Evolutionary conservation across 306 rosid genomes (phyloP), one percentile per base, ranked within the genome.

Genomic region (Carpinus fangiana): DNA sequence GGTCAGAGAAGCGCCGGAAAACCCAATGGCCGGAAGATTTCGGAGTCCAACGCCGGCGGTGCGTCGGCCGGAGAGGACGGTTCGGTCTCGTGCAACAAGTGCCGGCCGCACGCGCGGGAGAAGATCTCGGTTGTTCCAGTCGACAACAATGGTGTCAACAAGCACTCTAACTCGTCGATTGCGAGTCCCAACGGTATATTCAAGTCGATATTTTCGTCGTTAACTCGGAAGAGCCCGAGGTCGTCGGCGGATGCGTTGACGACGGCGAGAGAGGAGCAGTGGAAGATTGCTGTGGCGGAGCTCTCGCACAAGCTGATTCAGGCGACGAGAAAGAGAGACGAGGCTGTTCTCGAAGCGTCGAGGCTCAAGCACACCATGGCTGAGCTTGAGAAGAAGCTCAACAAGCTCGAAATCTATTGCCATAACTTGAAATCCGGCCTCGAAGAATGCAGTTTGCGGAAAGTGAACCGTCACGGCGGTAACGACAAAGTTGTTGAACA

Each of bases 371-470:
- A 82, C 51, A 90, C 98, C 47, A 91, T 92, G 96, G 76, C 88
- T 11, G 97, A 88, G 83, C 79, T 96, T 45, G 99, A 96, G 87
- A 93, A 91, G 81, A 96, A 96, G 71, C 97, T 96, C 72, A 91
- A 88, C 90, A 92, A 95, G 38, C 93, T 95, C 5, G 98, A 95
- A 62, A 31, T 90, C 13, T 95, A 92, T 76, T 91, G 98, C 81
- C 96, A 88, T 64, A 81, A 34, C 53, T 71, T 96, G 89, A 93
- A 93, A 36, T 86, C 96, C 0, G 96, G 91, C 0, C 93, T 95
- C 0, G 97, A 95, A 80, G 87, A 95, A 73, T 93, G 97, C 70
- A 88, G 80, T 76, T 70, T n/a, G 70, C 45, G 62, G 53, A 84
- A 80, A 67, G 70, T 54, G 5, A 84, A 60, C 7, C 76, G 28